Evolutionary conservation across 2,329 filamentous ascomycete species (phyloP), one percentile per base, ranked within the genome.

Genomic region (Aspergillus sp.): DNA sequence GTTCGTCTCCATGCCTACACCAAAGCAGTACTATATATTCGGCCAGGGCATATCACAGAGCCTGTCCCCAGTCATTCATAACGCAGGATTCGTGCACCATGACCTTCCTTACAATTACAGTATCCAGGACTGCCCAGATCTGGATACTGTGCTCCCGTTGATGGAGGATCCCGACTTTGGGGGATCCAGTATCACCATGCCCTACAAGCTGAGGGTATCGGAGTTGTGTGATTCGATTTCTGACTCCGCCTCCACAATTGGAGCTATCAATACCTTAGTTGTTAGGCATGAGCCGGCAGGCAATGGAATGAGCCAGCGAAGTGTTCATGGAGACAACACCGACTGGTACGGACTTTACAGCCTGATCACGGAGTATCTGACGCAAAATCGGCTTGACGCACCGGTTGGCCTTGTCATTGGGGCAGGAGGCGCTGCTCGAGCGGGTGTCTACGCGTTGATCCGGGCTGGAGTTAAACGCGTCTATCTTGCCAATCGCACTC

Each of bases 81-180:
- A 62, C 49, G 42, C 60, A 22, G 60, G 53, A 6, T 59, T 59
- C 26, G 32, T 33, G 9, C 38, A 55, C 41, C 48, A 53, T 35
- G 41, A 22, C 11, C 47, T 59, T 9, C 50, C 56, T 3, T 43
- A 57, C 35, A 22, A 47, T 19, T 57, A 59, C 47, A 36, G 30
- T 19, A 54, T 53, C 20, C 45, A 54, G 16, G 41, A 38, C 16
- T 58, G 54, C 24, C 14, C 47, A 14, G 38, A 50, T 9, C 40
- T 62, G 3, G 47, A 52, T 35, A 50, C 53, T 22, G 50, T 58
- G 10, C 72, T 53, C 71, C 79, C 35, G 3, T 65, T 87, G 33
- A 83, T 96, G 50, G 80, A 80, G 2, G 73, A 82, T 1, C 74
- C 83, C 2, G 77, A 85, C 57, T 96, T 96, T 65, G 91, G 91